These are phyloP conservation scores for Wickerhamiella siamensis DNA, from an alignment of 805 yeast genomes.

Conservation along the genomic window DNA sequence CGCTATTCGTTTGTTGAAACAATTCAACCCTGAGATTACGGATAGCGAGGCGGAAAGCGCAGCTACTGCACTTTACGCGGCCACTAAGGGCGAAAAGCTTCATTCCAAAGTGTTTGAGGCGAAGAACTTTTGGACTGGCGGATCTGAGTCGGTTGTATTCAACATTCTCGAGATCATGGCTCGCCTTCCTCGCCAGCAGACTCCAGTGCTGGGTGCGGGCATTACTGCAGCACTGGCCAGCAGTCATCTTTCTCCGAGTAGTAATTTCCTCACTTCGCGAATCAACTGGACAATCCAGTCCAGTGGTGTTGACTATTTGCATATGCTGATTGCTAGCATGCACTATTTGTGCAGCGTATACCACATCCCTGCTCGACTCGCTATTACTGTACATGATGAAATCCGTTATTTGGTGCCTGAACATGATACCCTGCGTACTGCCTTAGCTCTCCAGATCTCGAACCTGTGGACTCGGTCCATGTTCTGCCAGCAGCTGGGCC, in stretches of 20 bases:
- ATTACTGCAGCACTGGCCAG: conserved; percentile 71
- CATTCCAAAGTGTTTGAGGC: conserved; percentile 21
- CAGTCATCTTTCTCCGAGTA: conserved; percentile 45
- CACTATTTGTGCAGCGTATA: conserved; percentile 57
- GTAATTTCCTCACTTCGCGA: conserved; percentile 66
- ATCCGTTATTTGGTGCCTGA: conserved; percentile 65
- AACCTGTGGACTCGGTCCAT: conserved; percentile 94
- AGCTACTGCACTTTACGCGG: conserved; percentile 55
- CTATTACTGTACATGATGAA: conserved; percentile 91
- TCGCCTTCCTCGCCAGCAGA: conserved; percentile 59
- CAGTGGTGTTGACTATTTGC: conserved; percentile 93
- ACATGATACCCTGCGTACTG: conserved; percentile 60
- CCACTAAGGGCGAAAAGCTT: conserved; percentile 60
- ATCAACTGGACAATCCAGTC: conserved; percentile 98
- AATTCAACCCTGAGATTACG: conserved; percentile 57
- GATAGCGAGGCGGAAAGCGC: conserved; percentile 51
- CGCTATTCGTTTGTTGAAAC: conserved; percentile 70
- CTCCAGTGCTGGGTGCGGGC: conserved; percentile 89
- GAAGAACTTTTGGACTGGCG: conserved; percentile 43
- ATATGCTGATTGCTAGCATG: conserved; percentile 73
- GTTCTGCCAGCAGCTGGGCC: conserved; percentile 85
- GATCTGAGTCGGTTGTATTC: conserved; percentile 85
- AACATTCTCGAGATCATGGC: conserved; percentile 83
- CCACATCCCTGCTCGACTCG: conserved; percentile 56
- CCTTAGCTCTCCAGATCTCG: conserved; percentile 72